Percentiles rank a stretch among this genome's conserved stretches.
Conservation (phyloP, 2,329 filamentous ascomycete genomes). For the Rachicladosporium sp. region DNA sequence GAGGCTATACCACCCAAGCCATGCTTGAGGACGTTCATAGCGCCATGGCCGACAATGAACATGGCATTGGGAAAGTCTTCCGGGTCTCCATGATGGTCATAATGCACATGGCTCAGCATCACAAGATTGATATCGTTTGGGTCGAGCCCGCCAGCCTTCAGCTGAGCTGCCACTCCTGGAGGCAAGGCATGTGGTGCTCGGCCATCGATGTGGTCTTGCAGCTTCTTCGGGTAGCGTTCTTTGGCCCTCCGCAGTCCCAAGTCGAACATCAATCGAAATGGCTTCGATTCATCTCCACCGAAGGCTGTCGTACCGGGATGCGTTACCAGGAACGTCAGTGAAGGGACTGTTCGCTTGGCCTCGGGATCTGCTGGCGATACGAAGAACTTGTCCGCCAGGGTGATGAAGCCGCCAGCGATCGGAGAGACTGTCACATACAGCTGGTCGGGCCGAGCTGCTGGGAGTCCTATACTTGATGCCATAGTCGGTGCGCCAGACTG, state of each 20-base stretch:
- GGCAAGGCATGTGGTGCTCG: conserved; percentile 34
- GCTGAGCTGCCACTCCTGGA: conserved; percentile 34
- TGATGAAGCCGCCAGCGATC: conserved; percentile 22
- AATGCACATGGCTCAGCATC: conserved; percentile 42
- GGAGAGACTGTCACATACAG: conserved; percentile 20
- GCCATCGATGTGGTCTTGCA: conserved; percentile 34
- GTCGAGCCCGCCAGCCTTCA: conserved; percentile 22
- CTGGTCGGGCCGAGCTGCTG: conserved; percentile 13
- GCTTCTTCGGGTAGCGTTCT: conserved; percentile 29
- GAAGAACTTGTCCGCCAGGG: conserved; percentile 19
- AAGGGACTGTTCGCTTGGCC: conserved; percentile 38
- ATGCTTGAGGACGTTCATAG: conserved; percentile 28
- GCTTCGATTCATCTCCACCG: conserved; percentile 11
- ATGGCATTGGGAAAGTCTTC: conserved; percentile 36
- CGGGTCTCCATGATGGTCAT: conserved; percentile 47
- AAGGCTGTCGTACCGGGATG: conserved; percentile 26
- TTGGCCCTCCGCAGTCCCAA: conserved; percentile 39
- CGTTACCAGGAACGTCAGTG: conserved; percentile 40
- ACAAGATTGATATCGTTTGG: conserved; percentile 28
- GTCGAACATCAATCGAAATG: conserved; percentile 38
- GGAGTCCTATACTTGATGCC: conserved; percentile 7
- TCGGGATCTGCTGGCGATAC: conserved; percentile 26
- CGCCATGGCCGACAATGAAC: conserved; percentile 41
- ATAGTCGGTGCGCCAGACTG: background rate
- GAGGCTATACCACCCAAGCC: conserved; percentile 18